Evolutionary conservation across 768 basidiomycete genomes (phyloP).

Genomic region (Amanita polypyramis): DNA sequence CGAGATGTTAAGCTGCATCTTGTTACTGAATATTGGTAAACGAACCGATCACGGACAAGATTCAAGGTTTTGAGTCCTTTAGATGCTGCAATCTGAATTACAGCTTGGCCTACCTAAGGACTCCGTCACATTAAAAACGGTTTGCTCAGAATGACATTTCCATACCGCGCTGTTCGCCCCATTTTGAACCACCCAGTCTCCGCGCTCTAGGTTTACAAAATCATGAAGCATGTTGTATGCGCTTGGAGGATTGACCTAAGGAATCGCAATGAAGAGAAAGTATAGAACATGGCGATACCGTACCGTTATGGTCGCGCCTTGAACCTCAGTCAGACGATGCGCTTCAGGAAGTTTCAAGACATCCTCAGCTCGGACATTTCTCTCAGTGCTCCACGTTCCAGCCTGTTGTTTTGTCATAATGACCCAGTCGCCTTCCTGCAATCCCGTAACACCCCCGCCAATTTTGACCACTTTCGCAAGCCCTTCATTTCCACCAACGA

Average conservation of each 20-base stretch:
- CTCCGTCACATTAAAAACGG: not conserved
- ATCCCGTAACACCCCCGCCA: slow-evolving; percentile 38
- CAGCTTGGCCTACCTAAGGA: slow-evolving; percentile 66
- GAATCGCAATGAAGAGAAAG: not conserved
- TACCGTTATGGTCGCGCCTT: slow-evolving; percentile 72
- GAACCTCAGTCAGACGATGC: slow-evolving; percentile 39
- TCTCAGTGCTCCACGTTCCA: slow-evolving; percentile 67
- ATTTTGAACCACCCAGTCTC: slow-evolving; percentile 81
- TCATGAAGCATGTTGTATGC: slow-evolving; percentile 76
- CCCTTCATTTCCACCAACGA: slow-evolving; percentile 71
- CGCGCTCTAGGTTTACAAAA: slow-evolving; percentile 50
- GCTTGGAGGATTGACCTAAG: slow-evolving; percentile 72
- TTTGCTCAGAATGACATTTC: slow-evolving; percentile 15
- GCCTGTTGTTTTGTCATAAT: slow-evolving; percentile 54
- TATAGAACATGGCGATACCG: slow-evolving; percentile 10
- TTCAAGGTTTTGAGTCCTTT: slow-evolving; percentile 71
- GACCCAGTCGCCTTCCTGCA: slow-evolving; percentile 62
- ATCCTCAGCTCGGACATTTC: slow-evolving; percentile 42
- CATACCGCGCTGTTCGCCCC: slow-evolving; percentile 74
- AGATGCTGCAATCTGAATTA: slow-evolving; percentile 75
- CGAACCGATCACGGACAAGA: slow-evolving; percentile 63
- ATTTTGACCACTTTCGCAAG: slow-evolving; percentile 55
- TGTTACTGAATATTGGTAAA: not conserved
- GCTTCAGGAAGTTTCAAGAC: slow-evolving; percentile 48
- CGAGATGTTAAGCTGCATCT: not conserved